Base-by-base conservation (phyloP, 306 rosid genomes). In the Pueraria montana region DNA sequence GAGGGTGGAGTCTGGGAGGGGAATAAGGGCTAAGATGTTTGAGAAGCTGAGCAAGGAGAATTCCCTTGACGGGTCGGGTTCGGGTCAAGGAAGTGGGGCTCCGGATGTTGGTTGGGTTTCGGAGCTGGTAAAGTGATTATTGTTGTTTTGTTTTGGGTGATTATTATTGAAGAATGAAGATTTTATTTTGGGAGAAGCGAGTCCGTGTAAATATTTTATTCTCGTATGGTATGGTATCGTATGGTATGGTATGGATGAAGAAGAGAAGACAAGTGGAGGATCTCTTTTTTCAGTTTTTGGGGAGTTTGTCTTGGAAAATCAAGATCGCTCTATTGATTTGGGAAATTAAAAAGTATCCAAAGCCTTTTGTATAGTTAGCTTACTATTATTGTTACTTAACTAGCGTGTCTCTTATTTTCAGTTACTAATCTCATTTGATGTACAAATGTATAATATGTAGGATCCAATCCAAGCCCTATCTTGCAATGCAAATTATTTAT, bases 21-120 rank as follows among this genome's bases (percentile, higher is more conserved):
- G 65, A n/a, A 74, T 96, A 14, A 78, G 99, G 77, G 90, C 89
- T 0, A 90, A 82, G 89, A 96, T 96, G 97, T 88, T 96, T 36
- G 95, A 94, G 87, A 96, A 86, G 38, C 83, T 96, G 30, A 94
- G 98, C 46, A 90, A 90, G 68, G 97, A 94, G 72, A 96, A 96
- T 13, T 86, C 95, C 11, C 43, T 96, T 32, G 90, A 42, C 1
- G 77, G 89, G 76, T 83, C 71, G 42, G 93, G 86, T 17, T 5
- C 71, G 74, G 80, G 72, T 64, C 72, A 27, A 8, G 64, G 87
- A 0, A 12, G 70, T 2, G 81, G 89, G 8, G 87, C 80, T 18
- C 99, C 99, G 56, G 98, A 96, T 82, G 86, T 96, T 40, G 94
- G 85, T 0, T 96, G 99, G 99, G 91, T 94, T 4, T 90, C 97